Evolutionary conservation across 2,329 filamentous ascomycete genomes (phyloP), one percentile per base, ranked within the genome.

Genomic region (Aschersonia sp.): DNA sequence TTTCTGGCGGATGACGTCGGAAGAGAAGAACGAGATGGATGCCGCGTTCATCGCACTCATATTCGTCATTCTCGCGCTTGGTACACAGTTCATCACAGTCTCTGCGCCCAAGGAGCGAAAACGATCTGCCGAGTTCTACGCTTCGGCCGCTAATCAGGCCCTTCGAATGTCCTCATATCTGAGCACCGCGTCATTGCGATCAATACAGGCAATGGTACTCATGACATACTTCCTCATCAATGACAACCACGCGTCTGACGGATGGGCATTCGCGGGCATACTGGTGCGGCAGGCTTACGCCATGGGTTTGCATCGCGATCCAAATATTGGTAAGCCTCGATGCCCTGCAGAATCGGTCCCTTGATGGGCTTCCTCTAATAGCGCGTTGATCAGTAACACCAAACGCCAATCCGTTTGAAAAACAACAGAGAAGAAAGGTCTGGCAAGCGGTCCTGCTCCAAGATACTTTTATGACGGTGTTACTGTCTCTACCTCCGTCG

Each of bases 141-240:
- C 82, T 12, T 89, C 84, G 5, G 85, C 85, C 4, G 81, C 83
- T 44, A 86, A 89, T 55, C 85, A 89, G 63, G 80, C 85, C 0
- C 65, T 91, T 43, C 75, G 85, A 2, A 76, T 89, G 58, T 83
- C 79, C 49, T 87, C 83, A 0, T 91, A 89, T 56, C 72, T 89
- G 3, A 89, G 84, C 61, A 79, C 78, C 43, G 82, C 84, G 2
- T 85, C 82, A 0, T 71, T 88, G 45, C 71, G 79, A 30, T 85
- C 84, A 1, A 78, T 89, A 32, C 84, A 88, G 61, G 79, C 85
- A 43, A 89, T 89, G 84, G 81, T 89, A 0, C 65, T 91, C 49
- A 80, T 89, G 50, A 81, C 80, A 0, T 89, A 89, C 59, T 91
- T 91, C 55, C 70, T 91, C 38, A 89, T 89, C 68, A 91, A 91